Conservation (phyloP, 495 filamentous ascomycete species). For the Podospora comata region DNA sequence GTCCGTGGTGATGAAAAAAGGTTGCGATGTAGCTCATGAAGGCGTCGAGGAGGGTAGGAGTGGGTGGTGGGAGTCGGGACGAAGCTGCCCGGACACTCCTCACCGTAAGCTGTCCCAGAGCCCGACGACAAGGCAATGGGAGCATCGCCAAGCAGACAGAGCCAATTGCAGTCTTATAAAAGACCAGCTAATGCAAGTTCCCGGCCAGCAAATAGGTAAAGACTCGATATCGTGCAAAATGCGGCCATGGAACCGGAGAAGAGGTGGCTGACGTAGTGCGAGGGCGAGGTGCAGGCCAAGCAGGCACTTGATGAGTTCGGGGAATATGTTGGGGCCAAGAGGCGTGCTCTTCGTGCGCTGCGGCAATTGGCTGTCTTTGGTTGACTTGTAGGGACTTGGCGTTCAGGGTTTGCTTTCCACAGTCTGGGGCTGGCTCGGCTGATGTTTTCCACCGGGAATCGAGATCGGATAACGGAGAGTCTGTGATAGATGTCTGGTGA, state of each 20-base stretch:
- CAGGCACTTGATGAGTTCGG: not conserved
- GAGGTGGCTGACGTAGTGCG: constrained; percentile 10
- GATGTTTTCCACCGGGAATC: not conserved
- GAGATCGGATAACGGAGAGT: not conserved
- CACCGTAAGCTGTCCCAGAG: constrained; percentile 8
- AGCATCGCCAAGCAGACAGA: constrained; percentile 15
- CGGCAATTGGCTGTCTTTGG: not conserved
- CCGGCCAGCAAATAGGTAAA: not conserved
- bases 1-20: constrained; percentile 39
- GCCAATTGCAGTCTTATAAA: constrained; percentile 5
- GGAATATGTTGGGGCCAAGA: not conserved
- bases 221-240: constrained; percentile 8
- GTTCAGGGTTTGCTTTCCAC: not conserved
- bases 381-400: not conserved
- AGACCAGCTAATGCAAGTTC: constrained; percentile 3
- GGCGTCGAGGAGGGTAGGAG: constrained; percentile 32
- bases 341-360: not conserved
- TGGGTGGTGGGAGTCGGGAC: not conserved
- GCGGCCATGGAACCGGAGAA: constrained; percentile 18
- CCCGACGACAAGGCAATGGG: constrained; percentile 14
- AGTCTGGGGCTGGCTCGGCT: not conserved
- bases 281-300: not conserved
- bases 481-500: not conserved
- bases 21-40: constrained; percentile 48
- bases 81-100: constrained; percentile 10